Evolutionary conservation across 75 land plant genomes (phyloP).

Genomic region (Pinus albicaulis): DNA sequence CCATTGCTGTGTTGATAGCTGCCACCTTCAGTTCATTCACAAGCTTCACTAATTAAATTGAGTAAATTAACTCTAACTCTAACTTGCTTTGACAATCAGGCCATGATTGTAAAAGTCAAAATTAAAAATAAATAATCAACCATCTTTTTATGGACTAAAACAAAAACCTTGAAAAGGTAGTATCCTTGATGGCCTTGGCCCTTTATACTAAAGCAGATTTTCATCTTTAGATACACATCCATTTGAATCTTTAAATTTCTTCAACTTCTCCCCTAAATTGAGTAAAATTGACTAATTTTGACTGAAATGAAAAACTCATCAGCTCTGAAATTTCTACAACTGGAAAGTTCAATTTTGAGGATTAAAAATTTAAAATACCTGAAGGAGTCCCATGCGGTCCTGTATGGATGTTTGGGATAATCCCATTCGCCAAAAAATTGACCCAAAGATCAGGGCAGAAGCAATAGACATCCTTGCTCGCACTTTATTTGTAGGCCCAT

Average conservation of each 20-base stretch:
- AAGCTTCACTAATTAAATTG: not conserved
- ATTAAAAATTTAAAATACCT: constrained; percentile 54
- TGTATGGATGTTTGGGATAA: constrained; percentile 94
- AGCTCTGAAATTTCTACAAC: not conserved
- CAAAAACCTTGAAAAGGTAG: not conserved
- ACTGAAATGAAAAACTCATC: not conserved
- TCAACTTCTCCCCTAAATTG: not conserved
- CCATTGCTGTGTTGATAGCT: constrained; percentile 99
- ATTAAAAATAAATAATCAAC: not conserved
- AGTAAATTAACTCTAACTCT: not conserved
- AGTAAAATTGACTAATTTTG: not conserved
- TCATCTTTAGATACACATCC: not conserved
- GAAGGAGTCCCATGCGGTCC: constrained; percentile 97
- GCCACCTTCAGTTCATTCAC: constrained; percentile 62
- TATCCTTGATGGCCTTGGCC: not conserved
- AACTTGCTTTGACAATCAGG: not conserved
- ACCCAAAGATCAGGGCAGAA: constrained; percentile 97
- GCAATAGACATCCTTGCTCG: constrained; percentile 90
- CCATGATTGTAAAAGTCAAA: too few species aligned
- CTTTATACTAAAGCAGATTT: not conserved
- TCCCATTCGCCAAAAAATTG: constrained; percentile 99
- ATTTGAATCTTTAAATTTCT: not conserved
- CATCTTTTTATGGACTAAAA: not conserved
- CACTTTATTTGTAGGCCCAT: constrained; percentile 94
- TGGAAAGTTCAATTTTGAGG: not conserved